Percentiles rank a stretch among this genome's conserved stretches.
phyloP scores from a whole-genome alignment of 2,329 filamentous ascomycete genomes.

The Trichoderma polysporum region DNA sequence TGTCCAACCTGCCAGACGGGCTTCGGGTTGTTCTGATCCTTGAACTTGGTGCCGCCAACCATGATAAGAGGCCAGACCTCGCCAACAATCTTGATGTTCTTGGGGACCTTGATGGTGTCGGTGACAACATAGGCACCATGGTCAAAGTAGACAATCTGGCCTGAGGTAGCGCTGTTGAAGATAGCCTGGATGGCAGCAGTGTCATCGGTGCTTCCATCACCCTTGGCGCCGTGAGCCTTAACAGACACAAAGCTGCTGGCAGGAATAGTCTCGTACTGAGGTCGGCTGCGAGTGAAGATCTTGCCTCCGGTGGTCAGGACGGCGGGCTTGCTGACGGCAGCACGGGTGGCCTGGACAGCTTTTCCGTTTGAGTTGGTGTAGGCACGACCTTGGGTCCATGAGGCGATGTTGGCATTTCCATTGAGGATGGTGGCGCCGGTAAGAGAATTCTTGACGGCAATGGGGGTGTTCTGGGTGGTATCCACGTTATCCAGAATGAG shows the following conservation, averaged over 20 bases:
- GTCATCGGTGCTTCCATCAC: slow-evolving; percentile 85
- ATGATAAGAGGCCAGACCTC: slow-evolving; percentile 91
- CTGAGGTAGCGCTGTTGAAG: slow-evolving; percentile 64
- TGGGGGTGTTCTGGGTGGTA: slow-evolving; percentile 64
- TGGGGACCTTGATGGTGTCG: slow-evolving; percentile 69
- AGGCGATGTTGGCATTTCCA: slow-evolving; percentile 66
- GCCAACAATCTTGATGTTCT: slow-evolving; percentile 82
- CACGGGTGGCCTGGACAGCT: slow-evolving; percentile 59
- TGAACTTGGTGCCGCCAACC: slow-evolving; percentile 73
- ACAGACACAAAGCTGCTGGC: slow-evolving; percentile 76
- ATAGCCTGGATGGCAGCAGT: slow-evolving; percentile 79
- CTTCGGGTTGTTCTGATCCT: slow-evolving; percentile 70
- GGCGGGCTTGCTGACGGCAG: slow-evolving; percentile 60
- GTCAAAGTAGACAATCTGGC: slow-evolving; percentile 72
- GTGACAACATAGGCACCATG: slow-evolving; percentile 71
- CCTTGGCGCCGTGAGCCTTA: slow-evolving; percentile 78
- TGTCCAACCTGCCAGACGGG: slow-evolving; percentile 85
- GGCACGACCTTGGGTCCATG: slow-evolving; percentile 77
- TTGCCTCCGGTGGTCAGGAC: slow-evolving; percentile 65
- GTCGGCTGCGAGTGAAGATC: slow-evolving; percentile 82
- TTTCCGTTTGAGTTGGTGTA: slow-evolving; percentile 56
- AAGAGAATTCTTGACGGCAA: slow-evolving; percentile 61
- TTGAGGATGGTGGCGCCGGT: slow-evolving; percentile 62
- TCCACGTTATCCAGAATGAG: slow-evolving; percentile 89
- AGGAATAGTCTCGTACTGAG: slow-evolving; percentile 73